Conservation (phyloP, 2,329 filamentous ascomycete species). For the Verticillium tricorpus region DNA sequence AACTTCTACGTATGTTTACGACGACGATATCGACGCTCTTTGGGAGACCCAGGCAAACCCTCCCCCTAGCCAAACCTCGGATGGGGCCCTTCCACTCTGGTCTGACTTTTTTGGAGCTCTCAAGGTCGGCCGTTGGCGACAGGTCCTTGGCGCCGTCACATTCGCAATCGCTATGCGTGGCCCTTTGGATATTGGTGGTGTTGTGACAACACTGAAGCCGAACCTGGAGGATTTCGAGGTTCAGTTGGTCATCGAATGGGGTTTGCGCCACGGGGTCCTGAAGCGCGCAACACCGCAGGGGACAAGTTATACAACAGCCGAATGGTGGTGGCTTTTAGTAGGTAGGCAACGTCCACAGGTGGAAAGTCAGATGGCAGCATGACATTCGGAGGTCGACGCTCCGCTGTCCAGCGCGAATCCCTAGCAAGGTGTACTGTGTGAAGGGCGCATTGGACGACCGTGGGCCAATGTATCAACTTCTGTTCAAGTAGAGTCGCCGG, state of each 20-base stretch:
- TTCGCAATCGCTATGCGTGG: constrained; percentile 61
- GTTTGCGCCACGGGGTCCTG: constrained; percentile 47
- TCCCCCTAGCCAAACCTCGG: constrained; percentile 36
- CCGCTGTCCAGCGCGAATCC: not conserved
- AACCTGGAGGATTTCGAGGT: constrained; percentile 61
- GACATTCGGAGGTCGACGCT: not conserved
- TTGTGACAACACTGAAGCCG: constrained; percentile 52
- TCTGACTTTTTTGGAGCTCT: constrained; percentile 61
- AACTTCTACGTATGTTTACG: constrained; percentile 53
- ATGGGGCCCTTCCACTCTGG: constrained; percentile 63
- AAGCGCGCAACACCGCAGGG: constrained; percentile 30
- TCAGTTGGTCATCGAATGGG: constrained; percentile 55
- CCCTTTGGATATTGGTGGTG: constrained; percentile 45
- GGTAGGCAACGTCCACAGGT: constrained; percentile 24
- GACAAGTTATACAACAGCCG: constrained; percentile 41
- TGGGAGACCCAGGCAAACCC: constrained; percentile 26
- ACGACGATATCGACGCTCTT: constrained; percentile 43
- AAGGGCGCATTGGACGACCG: too few species aligned
- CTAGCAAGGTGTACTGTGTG: too few species aligned
- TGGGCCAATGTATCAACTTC: too few species aligned
- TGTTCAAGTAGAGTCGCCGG: too few species aligned
- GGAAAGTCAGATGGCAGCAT: not conserved
- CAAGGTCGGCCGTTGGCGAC: constrained; percentile 58
- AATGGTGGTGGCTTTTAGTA: constrained; percentile 66
- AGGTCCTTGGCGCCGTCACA: constrained; percentile 57